Evolutionary conservation across 2,329 filamentous ascomycete genomes (phyloP), one percentile per base, ranked within the genome.

Genomic region (Corniculantispora saksenae): DNA sequence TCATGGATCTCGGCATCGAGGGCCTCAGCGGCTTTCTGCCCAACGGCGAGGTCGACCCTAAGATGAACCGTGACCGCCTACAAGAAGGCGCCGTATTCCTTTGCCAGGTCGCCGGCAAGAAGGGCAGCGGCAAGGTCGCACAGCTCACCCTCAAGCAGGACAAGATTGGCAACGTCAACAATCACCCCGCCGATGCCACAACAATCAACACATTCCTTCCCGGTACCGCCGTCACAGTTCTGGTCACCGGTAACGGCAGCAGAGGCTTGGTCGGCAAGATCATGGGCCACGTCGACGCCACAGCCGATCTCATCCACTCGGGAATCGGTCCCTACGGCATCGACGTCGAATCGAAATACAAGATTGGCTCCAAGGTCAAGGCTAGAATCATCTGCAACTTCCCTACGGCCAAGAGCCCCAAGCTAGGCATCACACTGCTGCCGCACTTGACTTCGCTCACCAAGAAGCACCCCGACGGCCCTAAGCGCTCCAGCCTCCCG

Each of bases 141-240:
- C 97, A 98, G 77, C 84, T 99, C 27, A 94, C 92, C 2, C 87
- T 92, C 23, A 86, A 93, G 70, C 82, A 86, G 50, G 85, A 86
- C 68, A 91, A 90, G 71, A 81, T 92, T 21, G 90, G 88, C 40
- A 91, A 88, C 70, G 76, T 87, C 66, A 82, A 88, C 55, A 87
- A 88, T 72, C 86, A 84, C 65, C 83, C 97, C 3, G 84, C 83
- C 35, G 89, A 91, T 48, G 94, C 94, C 0, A 93, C 93, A 10
- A 96, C 92, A 0, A 91, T 99, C 73, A 93, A 94, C 75, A 87
- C 91, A 8, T 97, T 97, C 78, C 84, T 97, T 8, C 95, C 96
- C 1, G 96, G 95, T 69, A 95, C 93, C n/a, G 89, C 90, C 7
- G 92, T 93, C 43, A 93, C 97, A 70, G 83, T 97, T 13, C 82